Evolutionary conservation across 2,329 filamentous ascomycete genomes (phyloP).

Genomic region (Pseudogymnoascus sp.): DNA sequence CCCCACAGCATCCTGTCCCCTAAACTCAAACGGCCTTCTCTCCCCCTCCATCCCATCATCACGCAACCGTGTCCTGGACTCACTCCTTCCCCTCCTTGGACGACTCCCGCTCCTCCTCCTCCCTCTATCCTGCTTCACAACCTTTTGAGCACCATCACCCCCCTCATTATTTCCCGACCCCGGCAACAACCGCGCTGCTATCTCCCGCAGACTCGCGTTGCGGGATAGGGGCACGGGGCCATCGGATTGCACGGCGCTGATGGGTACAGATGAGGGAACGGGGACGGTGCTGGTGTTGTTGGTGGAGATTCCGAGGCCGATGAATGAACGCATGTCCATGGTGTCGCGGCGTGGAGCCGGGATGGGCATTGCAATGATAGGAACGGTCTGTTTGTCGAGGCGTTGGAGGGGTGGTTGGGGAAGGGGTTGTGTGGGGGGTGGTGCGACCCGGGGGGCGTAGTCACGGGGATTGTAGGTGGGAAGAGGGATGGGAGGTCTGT

Average conservation of each 20-base stretch:
- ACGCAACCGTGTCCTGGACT: constrained; percentile 17
- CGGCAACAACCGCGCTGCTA: constrained; percentile 11
- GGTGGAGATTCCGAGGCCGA: neutral
- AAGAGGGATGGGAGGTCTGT: neutral
- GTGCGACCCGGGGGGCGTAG: neutral
- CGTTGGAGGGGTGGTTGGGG: constrained; percentile 2
- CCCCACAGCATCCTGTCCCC: constrained; percentile 14
- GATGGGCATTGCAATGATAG: constrained; percentile 1
- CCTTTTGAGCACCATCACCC: neutral
- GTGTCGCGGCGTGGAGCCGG: neutral
- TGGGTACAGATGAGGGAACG: neutral
- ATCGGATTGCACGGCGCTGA: neutral
- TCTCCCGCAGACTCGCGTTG: neutral
- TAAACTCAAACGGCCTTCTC: constrained; percentile 20
- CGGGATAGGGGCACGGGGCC: neutral
- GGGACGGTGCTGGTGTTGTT: neutral
- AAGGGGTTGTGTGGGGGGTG: neutral
- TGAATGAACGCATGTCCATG: constrained; percentile 7
- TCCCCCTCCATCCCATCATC: constrained; percentile 9
- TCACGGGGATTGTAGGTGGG: neutral
- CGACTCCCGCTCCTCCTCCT: constrained; percentile 15
- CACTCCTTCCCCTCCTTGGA: constrained; percentile 20
- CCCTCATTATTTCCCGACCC: constrained; percentile 5
- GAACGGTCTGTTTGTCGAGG: neutral
- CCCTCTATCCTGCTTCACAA: constrained; percentile 10